A percentile compares a stretch with the other conserved stretches of the same genome.
These are phyloP conservation scores for Fusarium tanahbumbuense DNA, from an alignment of 2,329 filamentous ascomycete genomes.

Conservation along the genomic window DNA sequence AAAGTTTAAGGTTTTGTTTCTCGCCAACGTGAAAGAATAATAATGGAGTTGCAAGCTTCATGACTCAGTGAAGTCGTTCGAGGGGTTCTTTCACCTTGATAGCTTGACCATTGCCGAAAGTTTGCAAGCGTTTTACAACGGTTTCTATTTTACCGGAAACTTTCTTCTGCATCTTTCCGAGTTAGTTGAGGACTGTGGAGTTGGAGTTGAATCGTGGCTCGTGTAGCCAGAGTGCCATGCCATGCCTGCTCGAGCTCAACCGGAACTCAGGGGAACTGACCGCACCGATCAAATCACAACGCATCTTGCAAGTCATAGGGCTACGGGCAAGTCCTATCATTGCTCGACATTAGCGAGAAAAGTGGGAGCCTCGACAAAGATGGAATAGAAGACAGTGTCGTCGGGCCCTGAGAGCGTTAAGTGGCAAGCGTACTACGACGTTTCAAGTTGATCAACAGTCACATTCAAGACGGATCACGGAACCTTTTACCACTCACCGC, in stretches of 20 bases:
- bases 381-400: constrained; percentile 8
- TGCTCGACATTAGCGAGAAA: neutral
- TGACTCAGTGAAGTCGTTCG: neutral
- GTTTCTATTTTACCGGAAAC: constrained; percentile 11
- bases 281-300: constrained; percentile 1
- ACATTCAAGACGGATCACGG: constrained; percentile 25
- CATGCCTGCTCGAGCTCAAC: neutral
- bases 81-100: neutral
- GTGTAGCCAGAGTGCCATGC: neutral
- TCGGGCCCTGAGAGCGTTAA: constrained; percentile 2
- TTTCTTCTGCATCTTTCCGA: constrained; percentile 9
- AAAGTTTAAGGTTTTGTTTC: neutral
- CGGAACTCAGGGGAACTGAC: constrained; percentile 5
- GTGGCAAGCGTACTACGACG: constrained; percentile 18
- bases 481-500: constrained; percentile 28
- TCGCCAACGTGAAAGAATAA: neutral
- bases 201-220: neutral
- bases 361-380: neutral
- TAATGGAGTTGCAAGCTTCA: neutral
- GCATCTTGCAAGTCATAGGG: constrained; percentile 4
- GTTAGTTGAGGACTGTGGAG: constrained; percentile 9
- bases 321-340: neutral
- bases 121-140: neutral
- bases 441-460: constrained; percentile 26
- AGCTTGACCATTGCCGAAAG: neutral